Conservation (phyloP, 2,329 filamentous ascomycete genomes). For the Fusarium graminum region DNA sequence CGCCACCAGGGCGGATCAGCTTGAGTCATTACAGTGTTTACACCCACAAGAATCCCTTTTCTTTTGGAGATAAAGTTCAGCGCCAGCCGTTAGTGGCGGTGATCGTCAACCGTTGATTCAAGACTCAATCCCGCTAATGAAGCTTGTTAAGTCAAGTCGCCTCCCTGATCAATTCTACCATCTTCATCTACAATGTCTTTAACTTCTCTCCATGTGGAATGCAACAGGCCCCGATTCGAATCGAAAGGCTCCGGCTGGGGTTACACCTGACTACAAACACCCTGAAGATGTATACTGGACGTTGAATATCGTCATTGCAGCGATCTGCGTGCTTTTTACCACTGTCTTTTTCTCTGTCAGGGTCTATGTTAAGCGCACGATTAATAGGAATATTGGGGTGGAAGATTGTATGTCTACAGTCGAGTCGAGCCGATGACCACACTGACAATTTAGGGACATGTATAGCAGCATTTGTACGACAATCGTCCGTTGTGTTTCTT, state of each 20-base stretch:
- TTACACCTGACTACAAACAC: conserved; percentile 30
- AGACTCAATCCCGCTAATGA: conserved; percentile 1
- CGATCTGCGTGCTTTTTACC: conserved; percentile 27
- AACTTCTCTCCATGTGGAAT: conserved; percentile 37
- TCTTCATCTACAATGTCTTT: conserved; percentile 13
- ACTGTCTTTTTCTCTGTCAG: conserved; percentile 30
- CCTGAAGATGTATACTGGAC: conserved; percentile 43
- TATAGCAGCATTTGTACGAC: conserved; percentile 36
- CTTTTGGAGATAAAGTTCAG: conserved; percentile 13
- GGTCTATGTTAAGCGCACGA: conserved; percentile 35
- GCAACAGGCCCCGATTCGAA: conserved; percentile 45
- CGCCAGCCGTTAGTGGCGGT: conserved; percentile 18
- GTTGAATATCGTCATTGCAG: conserved; percentile 30
- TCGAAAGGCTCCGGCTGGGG: conserved; percentile 40
- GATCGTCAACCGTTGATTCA: conserved; percentile 20
- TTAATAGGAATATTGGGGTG: conserved; percentile 21
- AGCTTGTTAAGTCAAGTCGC: conserved; percentile 6
- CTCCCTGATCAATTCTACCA: background rate
- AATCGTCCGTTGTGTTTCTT: background rate
- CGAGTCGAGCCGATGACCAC: no score
- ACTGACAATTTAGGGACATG: conserved; percentile 39
- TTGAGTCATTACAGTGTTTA: conserved; percentile 17
- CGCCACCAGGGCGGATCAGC: background rate
- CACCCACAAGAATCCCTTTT: conserved; percentile 11
- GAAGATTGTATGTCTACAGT: conserved; percentile 39